phyloP scores from a whole-genome alignment of 768 basidiomycete genomes.

The Lactarius hatsudake region DNA sequence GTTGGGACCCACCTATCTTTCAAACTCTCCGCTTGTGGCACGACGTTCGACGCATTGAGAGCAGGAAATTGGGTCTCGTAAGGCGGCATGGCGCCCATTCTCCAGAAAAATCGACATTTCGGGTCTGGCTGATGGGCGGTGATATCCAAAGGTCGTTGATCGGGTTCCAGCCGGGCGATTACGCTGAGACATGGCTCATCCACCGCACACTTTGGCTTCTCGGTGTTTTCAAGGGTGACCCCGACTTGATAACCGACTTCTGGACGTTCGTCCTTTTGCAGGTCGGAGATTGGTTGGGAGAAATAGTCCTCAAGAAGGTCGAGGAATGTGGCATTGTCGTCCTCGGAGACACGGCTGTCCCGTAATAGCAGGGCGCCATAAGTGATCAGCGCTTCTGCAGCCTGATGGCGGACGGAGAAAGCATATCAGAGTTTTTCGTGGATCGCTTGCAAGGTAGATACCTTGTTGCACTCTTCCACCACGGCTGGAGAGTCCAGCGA shows the following conservation, averaged over 20 bases:
- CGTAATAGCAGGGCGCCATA: conserved; percentile 86
- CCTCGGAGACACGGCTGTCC: conserved; percentile 80
- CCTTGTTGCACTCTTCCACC: conserved; percentile 65
- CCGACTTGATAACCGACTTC: conserved; percentile 91
- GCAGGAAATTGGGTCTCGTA: conserved; percentile 76
- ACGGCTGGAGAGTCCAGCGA: conserved; percentile 47
- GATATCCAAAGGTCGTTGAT: conserved; percentile 84
- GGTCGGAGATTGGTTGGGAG: conserved; percentile 55
- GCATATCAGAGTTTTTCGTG: not conserved
- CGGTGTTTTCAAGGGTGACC: conserved; percentile 94
- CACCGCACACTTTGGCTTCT: conserved; percentile 83
- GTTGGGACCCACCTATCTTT: conserved; percentile 61
- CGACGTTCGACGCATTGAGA: conserved; percentile 78
- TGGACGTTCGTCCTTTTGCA: conserved; percentile 77
- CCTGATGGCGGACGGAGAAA: conserved; percentile 41
- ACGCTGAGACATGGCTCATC: conserved; percentile 79
- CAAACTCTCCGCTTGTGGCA: conserved; percentile 61
- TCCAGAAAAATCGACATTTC: conserved; percentile 94
- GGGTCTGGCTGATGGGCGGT: conserved; percentile 81
- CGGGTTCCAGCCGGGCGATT: conserved; percentile 71
- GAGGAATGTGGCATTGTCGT: conserved; percentile 78
- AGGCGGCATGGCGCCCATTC: conserved; percentile 70
- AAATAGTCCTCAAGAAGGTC: conserved; percentile 96
- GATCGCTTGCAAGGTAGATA: conserved; percentile 27
- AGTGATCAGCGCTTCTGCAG: conserved; percentile 74